A percentile compares a stretch with the other conserved stretches of the same genome.
These are phyloP conservation scores for Eruca vesicaria DNA, from an alignment of 441 rosid genomes.

Conservation along the genomic window DNA sequence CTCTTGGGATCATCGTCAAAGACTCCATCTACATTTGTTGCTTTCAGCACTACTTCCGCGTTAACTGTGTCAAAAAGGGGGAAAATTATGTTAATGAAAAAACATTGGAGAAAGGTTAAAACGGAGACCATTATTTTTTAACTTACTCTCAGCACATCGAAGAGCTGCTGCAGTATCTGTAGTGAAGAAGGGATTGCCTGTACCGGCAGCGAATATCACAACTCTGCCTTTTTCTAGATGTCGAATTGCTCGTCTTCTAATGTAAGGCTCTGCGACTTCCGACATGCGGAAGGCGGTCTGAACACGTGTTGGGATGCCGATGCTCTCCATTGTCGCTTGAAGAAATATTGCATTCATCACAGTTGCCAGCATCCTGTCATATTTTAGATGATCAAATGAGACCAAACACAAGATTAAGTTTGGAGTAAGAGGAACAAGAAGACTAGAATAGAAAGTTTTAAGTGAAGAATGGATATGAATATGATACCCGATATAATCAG, in stretches of 20 bases:
- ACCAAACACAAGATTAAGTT: neutral
- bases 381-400: constrained; percentile 11
- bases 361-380: constrained; percentile 82
- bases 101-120: neutral
- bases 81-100: neutral
- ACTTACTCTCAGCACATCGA: constrained; percentile 94
- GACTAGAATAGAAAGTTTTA: neutral
- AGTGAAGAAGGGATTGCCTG: constrained; percentile 95
- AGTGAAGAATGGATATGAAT: neutral
- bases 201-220: constrained; percentile 93
- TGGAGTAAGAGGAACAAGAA: neutral
- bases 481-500: constrained; percentile 89
- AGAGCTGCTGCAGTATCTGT: constrained; percentile 96
- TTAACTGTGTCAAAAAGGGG: constrained; percentile 54
- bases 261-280: constrained; percentile 97
- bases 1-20: constrained; percentile 78
- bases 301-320: constrained; percentile 72
- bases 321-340: constrained; percentile 95
- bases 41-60: constrained; percentile 89
- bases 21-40: constrained; percentile 90
- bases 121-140: neutral
- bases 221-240: constrained; percentile 97
- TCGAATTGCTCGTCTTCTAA: constrained; percentile 79
- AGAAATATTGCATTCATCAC: constrained; percentile 96
- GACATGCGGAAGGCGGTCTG: constrained; percentile 87